Percentiles rank a stretch among this genome's conserved stretches.
Conservation (phyloP, 208 protist genomes). For the Crithidia sp. region DNA sequence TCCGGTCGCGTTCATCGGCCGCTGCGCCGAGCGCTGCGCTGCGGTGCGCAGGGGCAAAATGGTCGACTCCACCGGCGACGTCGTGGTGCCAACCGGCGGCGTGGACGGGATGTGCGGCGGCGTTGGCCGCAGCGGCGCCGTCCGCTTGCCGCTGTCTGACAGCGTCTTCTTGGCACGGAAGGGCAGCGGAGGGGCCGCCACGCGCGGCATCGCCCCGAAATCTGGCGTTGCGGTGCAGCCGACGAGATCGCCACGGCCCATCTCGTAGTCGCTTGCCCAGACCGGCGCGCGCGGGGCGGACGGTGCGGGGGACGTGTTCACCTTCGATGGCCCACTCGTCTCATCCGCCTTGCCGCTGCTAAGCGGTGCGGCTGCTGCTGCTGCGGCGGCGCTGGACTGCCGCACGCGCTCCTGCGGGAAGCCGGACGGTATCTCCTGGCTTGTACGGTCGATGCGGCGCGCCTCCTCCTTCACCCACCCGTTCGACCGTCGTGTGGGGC, state of each 20-base stretch:
- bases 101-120: constrained; percentile 7
- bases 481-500: constrained; percentile 9
- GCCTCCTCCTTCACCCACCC: constrained; percentile 43
- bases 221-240: constrained; percentile 9
- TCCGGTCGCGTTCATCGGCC: too few species aligned
- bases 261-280: constrained; percentile 30
- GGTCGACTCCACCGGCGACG: constrained; percentile 22
- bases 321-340: not conserved
- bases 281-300: constrained; percentile 18
- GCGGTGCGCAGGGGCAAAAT: constrained; percentile 19
- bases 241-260: constrained; percentile 6
- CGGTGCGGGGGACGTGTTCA: constrained; percentile 14
- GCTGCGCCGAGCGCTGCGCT: constrained; percentile 1
- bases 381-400: not conserved
- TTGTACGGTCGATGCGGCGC: constrained; percentile 24
- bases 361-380: not conserved
- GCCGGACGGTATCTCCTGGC: constrained; percentile 18
- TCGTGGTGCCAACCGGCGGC: constrained; percentile 2
- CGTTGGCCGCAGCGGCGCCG: constrained; percentile 1
- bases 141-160: constrained; percentile 4
- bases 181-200: constrained; percentile 11
- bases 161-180: constrained; percentile 15
- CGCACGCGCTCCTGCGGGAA: constrained; percentile 29
- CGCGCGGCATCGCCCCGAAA: constrained; percentile 25
- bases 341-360: not conserved